Evolutionary conservation across 345 rosid species (phyloP).

Genomic region (Dipteronia dyeriana): DNA sequence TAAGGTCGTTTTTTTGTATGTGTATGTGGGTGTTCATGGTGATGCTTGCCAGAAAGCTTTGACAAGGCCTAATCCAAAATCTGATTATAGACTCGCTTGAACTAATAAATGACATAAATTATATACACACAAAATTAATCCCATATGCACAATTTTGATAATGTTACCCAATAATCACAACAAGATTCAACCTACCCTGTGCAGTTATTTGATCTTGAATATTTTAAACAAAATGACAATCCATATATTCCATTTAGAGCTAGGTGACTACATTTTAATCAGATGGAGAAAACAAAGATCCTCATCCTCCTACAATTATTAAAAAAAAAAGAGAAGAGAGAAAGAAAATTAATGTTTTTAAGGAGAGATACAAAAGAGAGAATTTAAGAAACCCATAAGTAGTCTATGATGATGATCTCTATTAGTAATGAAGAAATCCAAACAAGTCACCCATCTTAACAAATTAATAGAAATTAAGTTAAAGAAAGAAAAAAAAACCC

Average conservation of each 20-base stretch:
- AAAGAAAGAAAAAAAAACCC: conserved; percentile 23
- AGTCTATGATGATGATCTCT: conserved; percentile 27
- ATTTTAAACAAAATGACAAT: background rate
- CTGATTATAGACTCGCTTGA: background rate
- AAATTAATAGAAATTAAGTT: conserved; percentile 23
- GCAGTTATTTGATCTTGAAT: background rate
- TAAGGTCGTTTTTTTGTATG: background rate
- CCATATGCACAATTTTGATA: background rate
- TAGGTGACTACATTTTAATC: no score
- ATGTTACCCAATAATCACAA: background rate
- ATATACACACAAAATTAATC: background rate
- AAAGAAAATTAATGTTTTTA: background rate
- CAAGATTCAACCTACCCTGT: background rate
- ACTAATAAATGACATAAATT: background rate
- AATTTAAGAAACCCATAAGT: conserved; percentile 26
- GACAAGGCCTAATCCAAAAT: background rate
- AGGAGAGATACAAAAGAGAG: conserved; percentile 1
- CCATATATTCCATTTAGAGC: background rate
- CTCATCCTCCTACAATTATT: background rate
- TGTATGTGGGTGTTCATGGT: background rate
- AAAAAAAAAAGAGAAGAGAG: no score
- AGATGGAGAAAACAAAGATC: no score
- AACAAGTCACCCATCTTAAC: conserved; percentile 42
- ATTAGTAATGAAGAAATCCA: conserved; percentile 53
- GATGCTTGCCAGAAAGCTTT: background rate